Evolutionary conservation across 495 filamentous ascomycete species (phyloP), one percentile per base, ranked within the genome.

Genomic region (Halenospora varia): DNA sequence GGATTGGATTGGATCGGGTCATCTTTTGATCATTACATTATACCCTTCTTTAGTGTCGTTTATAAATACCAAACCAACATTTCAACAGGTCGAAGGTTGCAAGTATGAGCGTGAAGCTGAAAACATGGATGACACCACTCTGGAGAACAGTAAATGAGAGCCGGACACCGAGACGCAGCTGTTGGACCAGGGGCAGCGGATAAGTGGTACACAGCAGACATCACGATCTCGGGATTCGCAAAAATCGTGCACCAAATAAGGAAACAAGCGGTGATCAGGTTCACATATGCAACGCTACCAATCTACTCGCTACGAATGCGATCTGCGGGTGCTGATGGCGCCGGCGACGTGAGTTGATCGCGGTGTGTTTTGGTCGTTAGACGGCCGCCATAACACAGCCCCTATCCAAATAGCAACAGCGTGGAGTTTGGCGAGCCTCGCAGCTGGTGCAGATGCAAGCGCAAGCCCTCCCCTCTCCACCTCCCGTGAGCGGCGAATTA

Each of bases 41-140:
- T 45, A 45, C 42, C 42, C 42, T 45, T 45, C 42, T 45, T 45
- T 45, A 20, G 42, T 45, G 42, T 45, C 42, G 42, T 45, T 45
- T 45, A 45, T 45, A 45, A 45, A 45, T n/a, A 9, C n/a, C 11
- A 20, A 17, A 45, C n/a, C n/a, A n/a, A 45, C 17, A 9, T 9
- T 20, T 35, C 29, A 35, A n/a, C n/a, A n/a, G n/a, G n/a, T 35
- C 29, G 13, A 4, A 35, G 13, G 6, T 35, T 13, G 13, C 29
- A 4, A 35, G 4, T 35, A 35, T 13, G 29, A 35, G 6, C 4
- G 29, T 35, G 29, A 6, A 35, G 29, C 29, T 35, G 29, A 35
- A 35, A 35, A 4, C 29, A 35, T 35, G 29, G 29, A 13, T 35
- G 29, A n/a, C n/a, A n/a, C n/a, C 29, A 35, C 29, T 13, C 29